Evolutionary conservation across 179 eudicot genomes (phyloP).

Genomic region (Patellifolia procumbens): DNA sequence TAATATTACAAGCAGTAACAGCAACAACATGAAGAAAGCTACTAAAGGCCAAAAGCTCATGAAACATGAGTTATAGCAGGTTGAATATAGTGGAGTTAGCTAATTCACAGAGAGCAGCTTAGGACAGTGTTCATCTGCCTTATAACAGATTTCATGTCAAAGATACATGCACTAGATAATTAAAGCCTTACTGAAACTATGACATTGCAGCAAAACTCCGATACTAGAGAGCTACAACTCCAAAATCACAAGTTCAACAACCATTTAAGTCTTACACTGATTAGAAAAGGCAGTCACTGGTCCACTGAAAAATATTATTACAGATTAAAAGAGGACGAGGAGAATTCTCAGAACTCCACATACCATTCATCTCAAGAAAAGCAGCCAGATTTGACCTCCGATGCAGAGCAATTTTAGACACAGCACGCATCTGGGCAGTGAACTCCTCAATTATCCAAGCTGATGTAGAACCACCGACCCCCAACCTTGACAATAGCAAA

Average conservation of each 20-base stretch:
- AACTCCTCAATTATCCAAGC: conserved; percentile 95
- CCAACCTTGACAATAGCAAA: conserved; percentile 74
- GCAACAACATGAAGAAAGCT: not conserved
- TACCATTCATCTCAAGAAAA: conserved; percentile 92
- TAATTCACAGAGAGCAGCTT: not conserved
- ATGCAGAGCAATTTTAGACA: conserved; percentile 91
- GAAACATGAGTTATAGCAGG: too few species aligned
- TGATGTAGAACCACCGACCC: conserved; percentile 74
- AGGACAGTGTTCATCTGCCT: not conserved
- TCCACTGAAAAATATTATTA: not conserved
- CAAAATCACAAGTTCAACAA: not conserved
- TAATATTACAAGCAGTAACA: not conserved
- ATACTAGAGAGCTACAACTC: too few species aligned
- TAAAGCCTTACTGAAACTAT: too few species aligned
- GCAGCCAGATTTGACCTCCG: conserved; percentile 85
- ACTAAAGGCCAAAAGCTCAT: not conserved
- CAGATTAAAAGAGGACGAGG: not conserved
- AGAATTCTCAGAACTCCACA: not conserved
- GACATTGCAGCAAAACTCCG: too few species aligned
- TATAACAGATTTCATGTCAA: not conserved
- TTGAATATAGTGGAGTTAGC: too few species aligned
- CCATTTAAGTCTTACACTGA: not conserved
- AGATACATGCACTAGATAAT: not conserved
- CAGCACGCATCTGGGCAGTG: conserved; percentile 97
- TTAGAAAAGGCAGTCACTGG: not conserved